Conservation (phyloP, 2,329 filamentous ascomycete genomes). For the Ceratocystis ficicola region DNA sequence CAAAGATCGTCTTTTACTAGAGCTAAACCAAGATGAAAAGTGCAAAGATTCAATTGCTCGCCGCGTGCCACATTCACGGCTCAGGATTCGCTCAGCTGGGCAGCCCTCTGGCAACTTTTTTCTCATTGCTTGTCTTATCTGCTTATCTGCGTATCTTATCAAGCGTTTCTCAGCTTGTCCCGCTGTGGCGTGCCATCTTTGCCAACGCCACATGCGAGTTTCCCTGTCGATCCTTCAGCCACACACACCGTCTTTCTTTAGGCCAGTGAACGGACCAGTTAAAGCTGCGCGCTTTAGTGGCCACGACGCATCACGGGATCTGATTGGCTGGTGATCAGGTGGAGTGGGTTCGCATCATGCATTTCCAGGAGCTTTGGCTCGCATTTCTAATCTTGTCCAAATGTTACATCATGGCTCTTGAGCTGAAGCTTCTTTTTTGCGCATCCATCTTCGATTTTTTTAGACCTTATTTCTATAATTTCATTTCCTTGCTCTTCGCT, state of each 20-base stretch:
- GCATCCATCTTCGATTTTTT: neutral
- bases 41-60: neutral
- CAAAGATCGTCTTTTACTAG: neutral
- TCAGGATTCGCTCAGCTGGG: neutral
- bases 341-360: neutral
- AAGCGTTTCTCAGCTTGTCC: neutral
- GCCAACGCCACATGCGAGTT: neutral
- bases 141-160: constrained; percentile 16
- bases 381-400: neutral
- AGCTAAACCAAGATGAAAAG: neutral
- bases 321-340: neutral
- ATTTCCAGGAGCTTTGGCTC: neutral
- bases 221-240: neutral
- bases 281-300: constrained; percentile 5
- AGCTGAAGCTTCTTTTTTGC: neutral
- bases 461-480: neutral
- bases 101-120: constrained; percentile 2
- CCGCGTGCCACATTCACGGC: constrained; percentile 11
- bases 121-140: neutral
- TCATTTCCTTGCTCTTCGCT: neutral
- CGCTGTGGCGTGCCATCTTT: neutral
- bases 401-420: neutral
- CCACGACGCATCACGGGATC: neutral
- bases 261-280: neutral
- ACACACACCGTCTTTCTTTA: neutral